These are phyloP conservation scores for Globisporangium sylvaticum DNA, from an alignment of 352 stramenopile species.

Conservation along the genomic window DNA sequence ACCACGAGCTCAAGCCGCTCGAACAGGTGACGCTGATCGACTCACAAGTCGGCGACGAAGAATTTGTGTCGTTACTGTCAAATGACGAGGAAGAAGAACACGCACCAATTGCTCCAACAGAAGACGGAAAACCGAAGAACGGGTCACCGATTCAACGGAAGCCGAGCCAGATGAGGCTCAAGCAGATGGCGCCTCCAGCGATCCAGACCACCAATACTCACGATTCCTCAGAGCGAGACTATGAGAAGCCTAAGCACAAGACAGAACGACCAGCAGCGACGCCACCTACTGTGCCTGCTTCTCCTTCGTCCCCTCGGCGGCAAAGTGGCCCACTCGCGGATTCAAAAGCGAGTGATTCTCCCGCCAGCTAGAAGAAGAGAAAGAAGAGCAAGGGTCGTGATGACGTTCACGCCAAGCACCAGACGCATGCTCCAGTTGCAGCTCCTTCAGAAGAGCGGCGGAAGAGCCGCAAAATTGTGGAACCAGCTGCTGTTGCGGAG, in stretches of 20 bases:
- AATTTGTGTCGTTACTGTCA: slow-evolving; percentile 53
- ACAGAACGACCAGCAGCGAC: not conserved
- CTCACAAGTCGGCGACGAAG: slow-evolving; percentile 41
- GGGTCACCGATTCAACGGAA: slow-evolving; percentile 24
- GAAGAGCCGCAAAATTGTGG: not conserved
- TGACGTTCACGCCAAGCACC: slow-evolving; percentile 1
- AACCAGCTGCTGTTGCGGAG: not conserved
- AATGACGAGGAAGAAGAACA: slow-evolving; percentile 26
- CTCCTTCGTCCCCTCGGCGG: not conserved
- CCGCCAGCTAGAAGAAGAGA: not conserved
- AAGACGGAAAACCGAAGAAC: slow-evolving; percentile 5
- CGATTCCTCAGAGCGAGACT: not conserved
- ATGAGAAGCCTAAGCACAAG: not conserved
- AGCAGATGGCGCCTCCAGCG: not conserved
- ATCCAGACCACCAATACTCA: slow-evolving; percentile 3
- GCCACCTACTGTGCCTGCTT: not conserved
- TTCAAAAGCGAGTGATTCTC: not conserved
- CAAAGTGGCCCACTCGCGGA: slow-evolving; percentile 7
- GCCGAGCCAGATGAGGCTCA: slow-evolving; percentile 17
- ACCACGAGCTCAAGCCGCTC: slow-evolving; percentile 52
- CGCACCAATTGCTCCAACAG: too few relatives aligned
- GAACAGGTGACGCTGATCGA: slow-evolving; percentile 48
- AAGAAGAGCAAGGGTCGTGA: slow-evolving; percentile 4
- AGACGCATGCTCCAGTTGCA: not conserved
- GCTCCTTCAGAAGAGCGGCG: not conserved